Percentiles rank a stretch among this genome's conserved stretches.
Conservation (phyloP, 2,329 filamentous ascomycete species). For the Coniella vitis region DNA sequence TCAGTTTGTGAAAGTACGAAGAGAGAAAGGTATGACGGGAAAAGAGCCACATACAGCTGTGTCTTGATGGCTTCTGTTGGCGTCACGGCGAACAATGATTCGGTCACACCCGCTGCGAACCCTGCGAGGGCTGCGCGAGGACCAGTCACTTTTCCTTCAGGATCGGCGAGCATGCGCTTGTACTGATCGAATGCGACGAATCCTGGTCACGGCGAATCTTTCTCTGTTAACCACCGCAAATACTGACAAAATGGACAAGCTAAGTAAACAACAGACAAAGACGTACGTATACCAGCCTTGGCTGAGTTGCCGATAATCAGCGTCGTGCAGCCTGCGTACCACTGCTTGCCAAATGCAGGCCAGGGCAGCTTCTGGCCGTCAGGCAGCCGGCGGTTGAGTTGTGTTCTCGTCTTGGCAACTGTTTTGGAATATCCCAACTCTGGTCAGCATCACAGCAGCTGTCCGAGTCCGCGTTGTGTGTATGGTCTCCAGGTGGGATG, state of each 20-base stretch:
- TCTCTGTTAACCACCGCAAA: not conserved
- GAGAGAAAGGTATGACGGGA: not conserved
- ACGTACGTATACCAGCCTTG: constrained; percentile 88
- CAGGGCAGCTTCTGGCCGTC: constrained; percentile 84
- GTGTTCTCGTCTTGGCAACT: constrained; percentile 92
- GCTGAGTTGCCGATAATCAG: constrained; percentile 93
- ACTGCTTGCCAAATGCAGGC: constrained; percentile 88
- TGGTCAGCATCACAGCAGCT: not conserved
- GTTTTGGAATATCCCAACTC: constrained; percentile 3
- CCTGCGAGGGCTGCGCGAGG: constrained; percentile 88
- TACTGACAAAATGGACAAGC: too few species aligned
- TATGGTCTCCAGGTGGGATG: not conserved
- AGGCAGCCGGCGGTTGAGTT: constrained; percentile 79
- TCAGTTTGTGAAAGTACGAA: too few species aligned
- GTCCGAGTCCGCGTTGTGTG: too few species aligned
- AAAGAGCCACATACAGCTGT: constrained; percentile 54
- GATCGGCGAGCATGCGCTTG: constrained; percentile 74
- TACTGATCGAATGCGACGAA: constrained; percentile 97
- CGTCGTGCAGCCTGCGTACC: constrained; percentile 98
- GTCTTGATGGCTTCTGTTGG: constrained; percentile 99
- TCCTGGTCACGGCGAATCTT: constrained; percentile 36
- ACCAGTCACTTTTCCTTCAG: constrained; percentile 80
- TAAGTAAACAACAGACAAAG: not conserved
- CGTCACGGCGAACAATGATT: constrained; percentile 88
- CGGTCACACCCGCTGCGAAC: constrained; percentile 90